Evolutionary conservation across 352 stramenopile species (phyloP).

Genomic region (Pythium insidiosum): DNA sequence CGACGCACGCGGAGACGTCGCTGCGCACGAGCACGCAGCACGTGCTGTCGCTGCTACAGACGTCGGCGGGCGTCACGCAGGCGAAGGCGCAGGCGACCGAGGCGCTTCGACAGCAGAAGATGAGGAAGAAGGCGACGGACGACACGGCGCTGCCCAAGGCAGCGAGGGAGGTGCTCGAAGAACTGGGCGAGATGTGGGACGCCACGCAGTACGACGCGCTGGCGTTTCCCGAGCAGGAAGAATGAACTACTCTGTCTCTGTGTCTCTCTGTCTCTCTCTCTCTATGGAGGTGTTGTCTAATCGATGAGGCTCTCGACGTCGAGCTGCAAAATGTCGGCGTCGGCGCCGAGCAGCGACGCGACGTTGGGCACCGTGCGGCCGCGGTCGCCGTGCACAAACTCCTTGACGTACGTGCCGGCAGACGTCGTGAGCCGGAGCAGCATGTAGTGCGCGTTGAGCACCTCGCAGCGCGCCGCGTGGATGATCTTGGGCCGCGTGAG

Average conservation of each 20-base stretch:
- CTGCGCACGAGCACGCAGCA: slow-evolving; percentile 62
- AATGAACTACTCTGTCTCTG: not conserved
- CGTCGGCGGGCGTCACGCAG: slow-evolving; percentile 49
- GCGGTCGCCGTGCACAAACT: slow-evolving; percentile 99
- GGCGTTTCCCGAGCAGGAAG: slow-evolving; percentile 26
- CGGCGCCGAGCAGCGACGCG: slow-evolving; percentile 79
- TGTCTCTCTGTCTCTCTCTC: not conserved
- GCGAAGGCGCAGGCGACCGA: too few species aligned
- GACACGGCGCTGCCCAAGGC: too few species aligned
- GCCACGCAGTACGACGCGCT: slow-evolving; percentile 75
- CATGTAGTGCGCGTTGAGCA: slow-evolving; percentile 97
- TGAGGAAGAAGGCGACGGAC: too few species aligned
- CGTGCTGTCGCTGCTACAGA: slow-evolving; percentile 50
- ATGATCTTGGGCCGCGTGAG: slow-evolving; percentile 90
- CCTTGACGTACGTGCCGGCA: slow-evolving; percentile 98
- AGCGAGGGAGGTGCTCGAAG: slow-evolving; percentile 24
- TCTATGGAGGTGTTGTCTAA: too few species aligned
- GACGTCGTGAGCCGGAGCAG: slow-evolving; percentile 92
- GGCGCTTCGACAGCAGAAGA: too few species aligned
- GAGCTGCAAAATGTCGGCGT: slow-evolving; percentile 96
- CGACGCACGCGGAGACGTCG: slow-evolving; percentile 35
- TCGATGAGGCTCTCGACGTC: slow-evolving; percentile 92
- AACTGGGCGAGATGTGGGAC: slow-evolving; percentile 64
- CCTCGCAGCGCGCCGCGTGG: slow-evolving; percentile 74
- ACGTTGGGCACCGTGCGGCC: slow-evolving; percentile 96